Evolutionary conservation across 305 asterid genomes (phyloP).

Genomic region (Fraxinus velutina): DNA sequence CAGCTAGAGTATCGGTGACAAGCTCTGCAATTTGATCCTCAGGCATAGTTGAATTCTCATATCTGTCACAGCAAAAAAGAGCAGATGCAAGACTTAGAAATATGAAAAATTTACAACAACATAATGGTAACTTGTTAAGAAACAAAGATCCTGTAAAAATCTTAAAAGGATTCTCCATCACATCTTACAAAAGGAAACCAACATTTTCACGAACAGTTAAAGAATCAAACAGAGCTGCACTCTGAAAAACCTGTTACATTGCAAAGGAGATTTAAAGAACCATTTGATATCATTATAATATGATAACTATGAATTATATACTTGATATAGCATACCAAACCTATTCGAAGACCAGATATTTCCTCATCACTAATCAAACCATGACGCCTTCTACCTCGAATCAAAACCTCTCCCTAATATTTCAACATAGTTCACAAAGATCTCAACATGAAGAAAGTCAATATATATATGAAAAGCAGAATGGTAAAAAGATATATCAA

Average conservation of each 20-base stretch:
- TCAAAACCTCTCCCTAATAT: conserved; percentile 83
- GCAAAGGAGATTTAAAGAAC: conserved; percentile 25
- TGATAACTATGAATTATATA: conserved; percentile 16
- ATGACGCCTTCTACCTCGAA: conserved; percentile 75
- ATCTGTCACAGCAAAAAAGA: conserved; percentile 43
- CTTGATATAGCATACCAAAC: conserved; percentile 61
- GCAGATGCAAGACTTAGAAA: background rate
- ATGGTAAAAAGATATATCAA: background rate
- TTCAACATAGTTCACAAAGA: conserved; percentile 26
- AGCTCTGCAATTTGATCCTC: conserved; percentile 75
- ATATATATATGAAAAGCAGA: conserved; percentile 5
- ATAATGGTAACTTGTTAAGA: background rate
- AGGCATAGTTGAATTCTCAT: conserved; percentile 87
- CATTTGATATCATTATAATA: conserved; percentile 22
- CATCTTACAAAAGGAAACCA: conserved; percentile 90
- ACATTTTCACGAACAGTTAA: conserved; percentile 94
- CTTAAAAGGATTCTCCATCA: conserved; percentile 14
- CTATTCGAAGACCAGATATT: conserved; percentile 93
- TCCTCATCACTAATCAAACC: conserved; percentile 96
- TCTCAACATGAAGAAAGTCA: conserved; percentile 18
- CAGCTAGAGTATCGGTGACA: conserved; percentile 91
- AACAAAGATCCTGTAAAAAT: conserved; percentile 1
- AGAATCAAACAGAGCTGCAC: conserved; percentile 99
- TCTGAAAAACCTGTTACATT: conserved; percentile 82
- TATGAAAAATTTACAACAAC: conserved; percentile 11